Conservation (phyloP, 495 filamentous ascomycete species). For the Aspergillus ostianus region DNA sequence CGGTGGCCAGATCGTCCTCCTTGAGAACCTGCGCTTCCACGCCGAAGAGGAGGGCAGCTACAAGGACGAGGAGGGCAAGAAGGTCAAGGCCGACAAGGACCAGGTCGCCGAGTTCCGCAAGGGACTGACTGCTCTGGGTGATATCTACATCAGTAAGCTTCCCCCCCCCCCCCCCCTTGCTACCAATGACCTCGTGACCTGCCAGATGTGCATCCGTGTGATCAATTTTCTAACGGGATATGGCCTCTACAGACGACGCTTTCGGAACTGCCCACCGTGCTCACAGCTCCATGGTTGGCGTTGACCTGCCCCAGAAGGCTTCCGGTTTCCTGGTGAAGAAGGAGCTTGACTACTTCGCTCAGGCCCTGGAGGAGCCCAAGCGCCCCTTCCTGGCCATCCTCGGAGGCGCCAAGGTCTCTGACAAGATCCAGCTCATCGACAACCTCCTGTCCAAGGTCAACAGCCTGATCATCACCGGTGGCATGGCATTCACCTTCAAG, state of each 20-base stretch:
- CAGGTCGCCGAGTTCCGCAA: conserved; percentile 92
- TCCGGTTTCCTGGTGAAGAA: conserved; percentile 99
- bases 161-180: background rate
- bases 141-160: conserved; percentile 90
- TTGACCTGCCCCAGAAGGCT: conserved; percentile 92
- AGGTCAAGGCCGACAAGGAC: conserved; percentile 93
- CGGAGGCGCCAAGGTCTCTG: conserved; percentile 95
- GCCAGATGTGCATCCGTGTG: background rate
- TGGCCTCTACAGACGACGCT: conserved; percentile 72
- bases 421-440: conserved; percentile 99
- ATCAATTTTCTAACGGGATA: conserved; percentile 16
- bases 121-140: conserved; percentile 89
- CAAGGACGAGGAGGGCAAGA: conserved; percentile 91
- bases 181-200: background rate
- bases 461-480: conserved; percentile 93
- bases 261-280: conserved; percentile 98
- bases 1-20: conserved; percentile 80
- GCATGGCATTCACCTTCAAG: conserved; percentile 99
- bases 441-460: conserved; percentile 97
- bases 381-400: conserved; percentile 98
- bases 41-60: conserved; percentile 94
- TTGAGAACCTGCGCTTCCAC: conserved; percentile 98
- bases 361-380: conserved; percentile 90
- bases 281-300: conserved; percentile 98
- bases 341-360: conserved; percentile 98